These are phyloP conservation scores for Arthromyces matolae DNA, from an alignment of 768 basidiomycete species.

Conservation along the genomic window DNA sequence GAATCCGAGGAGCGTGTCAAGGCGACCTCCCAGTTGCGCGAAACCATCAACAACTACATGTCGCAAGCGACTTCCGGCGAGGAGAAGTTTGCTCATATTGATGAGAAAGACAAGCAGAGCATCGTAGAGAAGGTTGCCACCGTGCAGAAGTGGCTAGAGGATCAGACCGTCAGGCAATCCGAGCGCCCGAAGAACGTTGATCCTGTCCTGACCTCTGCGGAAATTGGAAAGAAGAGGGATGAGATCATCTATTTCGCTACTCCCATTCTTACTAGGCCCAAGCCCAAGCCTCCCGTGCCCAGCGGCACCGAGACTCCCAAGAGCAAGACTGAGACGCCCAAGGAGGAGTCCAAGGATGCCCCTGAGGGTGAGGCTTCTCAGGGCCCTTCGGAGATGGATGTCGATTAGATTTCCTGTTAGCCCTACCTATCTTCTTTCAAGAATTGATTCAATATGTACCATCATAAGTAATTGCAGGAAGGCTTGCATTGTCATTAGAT, in stretches of 20 bases:
- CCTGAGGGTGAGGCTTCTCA: conserved; percentile 28
- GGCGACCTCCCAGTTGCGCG: conserved; percentile 73
- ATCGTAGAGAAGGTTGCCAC: conserved; percentile 90
- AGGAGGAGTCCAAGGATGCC: conserved; percentile 35
- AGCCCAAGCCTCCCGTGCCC: conserved; percentile 79
- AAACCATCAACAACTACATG: conserved; percentile 85
- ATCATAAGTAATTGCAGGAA: no score
- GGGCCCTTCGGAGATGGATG: conserved; percentile 79
- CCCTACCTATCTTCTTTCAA: no score
- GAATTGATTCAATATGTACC: no score
- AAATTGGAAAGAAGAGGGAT: conserved; percentile 89
- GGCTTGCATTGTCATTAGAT: no score
- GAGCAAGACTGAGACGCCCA: conserved; percentile 55
- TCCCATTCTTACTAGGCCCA: conserved; percentile 88
- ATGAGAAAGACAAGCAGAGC: conserved; percentile 79
- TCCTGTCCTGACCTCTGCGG: conserved; percentile 74
- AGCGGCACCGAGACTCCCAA: conserved; percentile 71
- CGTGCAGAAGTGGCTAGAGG: conserved; percentile 93
- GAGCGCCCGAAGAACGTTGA: conserved; percentile 89
- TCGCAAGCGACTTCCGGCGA: conserved; percentile 77
- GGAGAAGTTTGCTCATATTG: conserved; percentile 87
- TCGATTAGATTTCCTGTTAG: conserved; percentile 60
- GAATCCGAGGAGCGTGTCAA: conserved; percentile 80
- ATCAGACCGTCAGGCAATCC: conserved; percentile 80
- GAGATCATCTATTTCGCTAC: conserved; percentile 88